Evolutionary conservation across 2,329 filamentous ascomycete species (phyloP).

Genomic region (Fusarium sulawesiense): DNA sequence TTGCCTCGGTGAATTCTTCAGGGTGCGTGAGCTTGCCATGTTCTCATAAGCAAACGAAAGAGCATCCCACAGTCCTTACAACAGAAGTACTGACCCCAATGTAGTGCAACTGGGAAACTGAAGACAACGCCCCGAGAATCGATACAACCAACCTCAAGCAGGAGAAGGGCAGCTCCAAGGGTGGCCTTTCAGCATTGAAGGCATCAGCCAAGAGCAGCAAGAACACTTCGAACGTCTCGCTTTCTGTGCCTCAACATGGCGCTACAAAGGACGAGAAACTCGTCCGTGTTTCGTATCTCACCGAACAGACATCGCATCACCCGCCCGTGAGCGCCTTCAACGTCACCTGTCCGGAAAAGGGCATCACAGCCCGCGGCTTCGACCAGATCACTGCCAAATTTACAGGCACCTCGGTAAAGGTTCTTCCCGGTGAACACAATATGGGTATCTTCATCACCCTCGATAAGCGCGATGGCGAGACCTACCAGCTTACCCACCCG

Average conservation of each 20-base stretch:
- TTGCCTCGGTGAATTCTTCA: conserved; percentile 95
- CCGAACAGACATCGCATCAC: conserved; percentile 97
- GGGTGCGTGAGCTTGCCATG: conserved; percentile 66
- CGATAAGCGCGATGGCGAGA: conserved; percentile 82
- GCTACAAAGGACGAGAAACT: conserved; percentile 58
- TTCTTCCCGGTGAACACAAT: conserved; percentile 92
- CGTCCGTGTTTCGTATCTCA: conserved; percentile 92
- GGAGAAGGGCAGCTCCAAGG: conserved; percentile 52
- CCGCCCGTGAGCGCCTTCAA: conserved; percentile 97
- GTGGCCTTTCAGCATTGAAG: conserved; percentile 61
- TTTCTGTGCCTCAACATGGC: conserved; percentile 63
- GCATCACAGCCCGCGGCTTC: conserved; percentile 87
- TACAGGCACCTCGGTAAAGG: conserved; percentile 92
- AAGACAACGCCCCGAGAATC: conserved; percentile 79
- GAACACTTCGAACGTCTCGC: conserved; percentile 60
- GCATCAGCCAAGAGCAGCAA: conserved; percentile 58
- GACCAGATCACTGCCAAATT: conserved; percentile 98
- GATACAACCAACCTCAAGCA: conserved; percentile 57
- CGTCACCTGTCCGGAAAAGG: conserved; percentile 91
- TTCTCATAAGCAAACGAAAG: background rate
- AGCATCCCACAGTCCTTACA: background rate
- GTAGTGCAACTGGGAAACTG: conserved; percentile 94
- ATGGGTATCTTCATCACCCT: conserved; percentile 94
- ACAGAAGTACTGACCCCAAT: conserved; percentile 27
- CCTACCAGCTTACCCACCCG: conserved; percentile 95